A percentile compares a stretch with the other conserved stretches of the same genome.
Conservation (phyloP, 176 grass and related monocot genomes). For the Ananas comosus region DNA sequence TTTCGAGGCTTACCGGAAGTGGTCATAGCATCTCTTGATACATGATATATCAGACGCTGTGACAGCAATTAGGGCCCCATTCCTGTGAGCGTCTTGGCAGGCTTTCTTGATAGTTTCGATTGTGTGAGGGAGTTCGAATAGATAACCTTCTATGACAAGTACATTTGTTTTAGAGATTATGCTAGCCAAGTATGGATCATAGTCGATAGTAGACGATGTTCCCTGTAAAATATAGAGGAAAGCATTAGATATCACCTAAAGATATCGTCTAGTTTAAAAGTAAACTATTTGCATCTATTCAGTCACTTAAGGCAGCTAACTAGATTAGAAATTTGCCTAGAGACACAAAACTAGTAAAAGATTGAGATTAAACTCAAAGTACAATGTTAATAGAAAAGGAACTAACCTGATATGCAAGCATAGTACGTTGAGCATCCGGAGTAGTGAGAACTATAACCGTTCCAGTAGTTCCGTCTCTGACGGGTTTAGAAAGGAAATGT, state of each 20-base stretch:
- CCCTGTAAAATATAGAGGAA: constrained; percentile 38
- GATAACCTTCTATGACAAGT: constrained; percentile 77
- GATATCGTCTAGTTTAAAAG: too few relatives aligned
- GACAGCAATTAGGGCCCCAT: constrained; percentile 72
- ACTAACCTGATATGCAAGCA: constrained; percentile 88
- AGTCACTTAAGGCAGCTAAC: background rate
- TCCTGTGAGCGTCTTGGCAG: constrained; percentile 76
- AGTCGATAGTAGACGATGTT: constrained; percentile 67
- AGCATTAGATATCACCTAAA: background rate
- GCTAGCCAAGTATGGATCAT: constrained; percentile 58
- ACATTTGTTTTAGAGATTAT: constrained; percentile 77
- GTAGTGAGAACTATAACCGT: constrained; percentile 97
- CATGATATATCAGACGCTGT: constrained; percentile 90
- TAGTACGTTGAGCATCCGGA: constrained; percentile 84
- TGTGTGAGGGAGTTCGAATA: constrained; percentile 79
- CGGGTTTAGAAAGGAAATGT: constrained; percentile 75
- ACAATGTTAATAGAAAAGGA: constrained; percentile 8
- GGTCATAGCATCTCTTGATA: constrained; percentile 70
- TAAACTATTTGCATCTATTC: background rate
- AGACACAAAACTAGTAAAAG: background rate
- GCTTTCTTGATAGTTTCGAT: constrained; percentile 81
- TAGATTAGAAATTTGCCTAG: background rate
- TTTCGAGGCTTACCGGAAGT: constrained; percentile 59
- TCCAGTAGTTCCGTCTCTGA: constrained; percentile 79
- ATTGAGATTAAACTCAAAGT: background rate